Base-by-base conservation (phyloP, 1,284 basidiomycete genomes). In the Ustilago nuda region DNA sequence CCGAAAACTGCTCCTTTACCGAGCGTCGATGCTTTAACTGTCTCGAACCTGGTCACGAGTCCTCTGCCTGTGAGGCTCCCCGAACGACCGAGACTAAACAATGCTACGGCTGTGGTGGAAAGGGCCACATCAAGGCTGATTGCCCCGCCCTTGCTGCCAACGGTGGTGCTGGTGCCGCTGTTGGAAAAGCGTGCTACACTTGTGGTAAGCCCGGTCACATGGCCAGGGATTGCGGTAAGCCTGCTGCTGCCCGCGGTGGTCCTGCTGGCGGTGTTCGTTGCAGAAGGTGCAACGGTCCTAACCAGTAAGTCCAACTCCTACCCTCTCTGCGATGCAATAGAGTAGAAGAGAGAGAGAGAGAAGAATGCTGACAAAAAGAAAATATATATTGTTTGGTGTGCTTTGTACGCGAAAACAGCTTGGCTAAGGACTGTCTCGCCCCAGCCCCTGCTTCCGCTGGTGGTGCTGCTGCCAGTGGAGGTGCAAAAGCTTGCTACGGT, bases 1-100 rank as follows among this genome's bases (percentile, higher is more conserved):
- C 78, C n/a, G 67, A 80, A 37, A 76, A 75, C 57, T 80, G 78
- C 61, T 61, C 57, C 30, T 75, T 43, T 54, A 65, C 55, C n/a
- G 78, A 77, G 45, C 67, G 78, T 13, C 61, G 68, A 45, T 80
- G 78, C 72, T 80, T 78, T 63, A 80, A 80, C 66, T 80, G 78
- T 41, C 67, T 73, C 43, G 65, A 72, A 43, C 33, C 68, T 0
- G 72, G 76, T 0, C 78, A 80, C 61, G 78, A 80, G 46, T 72
- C 72, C 12, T 75, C 68, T 0, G 62, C 68, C 32, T 80, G 78
- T 30, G 58, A 68, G 7, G 65, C 68, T 2, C 78, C 78, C 4
- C 67, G 68, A 4, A 78, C 69, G 3, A 56, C 72, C 15, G 72
- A 76, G 2, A 61, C 72, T 55, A 80, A 80, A 55, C 69, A 78